phyloP scores from a whole-genome alignment of 495 filamentous ascomycete species.

The Cenococcum geophilum region DNA sequence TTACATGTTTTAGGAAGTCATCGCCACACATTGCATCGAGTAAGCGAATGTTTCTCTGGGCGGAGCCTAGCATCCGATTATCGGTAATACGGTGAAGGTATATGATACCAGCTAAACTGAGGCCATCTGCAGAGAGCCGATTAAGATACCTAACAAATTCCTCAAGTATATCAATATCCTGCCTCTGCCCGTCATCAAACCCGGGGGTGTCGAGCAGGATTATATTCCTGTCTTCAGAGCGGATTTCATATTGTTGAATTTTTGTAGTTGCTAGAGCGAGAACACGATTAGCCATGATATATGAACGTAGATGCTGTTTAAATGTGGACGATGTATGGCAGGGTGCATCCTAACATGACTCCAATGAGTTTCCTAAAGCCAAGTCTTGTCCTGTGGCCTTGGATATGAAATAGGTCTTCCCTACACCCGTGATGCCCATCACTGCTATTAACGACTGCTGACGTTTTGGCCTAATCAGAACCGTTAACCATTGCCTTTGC shows the following conservation, averaged over 20 bases:
- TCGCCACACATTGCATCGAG: constrained; percentile 1
- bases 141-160: neutral
- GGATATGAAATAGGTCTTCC: constrained; percentile 1
- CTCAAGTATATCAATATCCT: neutral
- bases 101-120: neutral
- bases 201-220: constrained; percentile 3
- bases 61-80: neutral
- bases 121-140: neutral
- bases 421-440: constrained; percentile 4
- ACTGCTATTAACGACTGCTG: constrained; percentile 2
- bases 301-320: neutral
- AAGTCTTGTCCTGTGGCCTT: neutral
- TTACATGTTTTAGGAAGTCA: neutral
- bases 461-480: neutral
- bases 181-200: neutral
- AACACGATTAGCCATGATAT: neutral
- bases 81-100: constrained; percentile 10
- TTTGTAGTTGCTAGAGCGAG: neutral
- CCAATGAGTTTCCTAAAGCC: neutral
- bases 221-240: neutral
- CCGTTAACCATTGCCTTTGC: too few species aligned
- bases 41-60: neutral
- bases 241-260: neutral
- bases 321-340: too few species aligned
- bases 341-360: constrained; percentile 7